A percentile compares a stretch with the other conserved stretches of the same genome.
These are phyloP conservation scores for Yamadazyma atmosphaerica DNA, from an alignment of 1,139 yeast genomes.

Conservation along the genomic window DNA sequence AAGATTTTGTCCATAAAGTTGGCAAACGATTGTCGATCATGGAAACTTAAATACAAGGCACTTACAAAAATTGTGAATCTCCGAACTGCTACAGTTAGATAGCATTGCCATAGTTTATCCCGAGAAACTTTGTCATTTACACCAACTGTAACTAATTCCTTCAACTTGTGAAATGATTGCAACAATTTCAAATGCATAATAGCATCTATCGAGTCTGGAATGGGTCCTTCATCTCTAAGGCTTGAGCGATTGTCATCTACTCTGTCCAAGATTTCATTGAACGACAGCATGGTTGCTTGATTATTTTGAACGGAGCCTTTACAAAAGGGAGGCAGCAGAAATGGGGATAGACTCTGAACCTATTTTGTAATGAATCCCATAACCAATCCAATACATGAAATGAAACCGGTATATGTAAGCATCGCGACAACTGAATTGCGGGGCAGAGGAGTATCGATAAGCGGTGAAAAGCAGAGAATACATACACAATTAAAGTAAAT, in stretches of 20 bases:
- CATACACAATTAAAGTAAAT: too few species aligned
- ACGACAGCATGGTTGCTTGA: not conserved
- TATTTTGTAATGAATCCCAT: too few species aligned
- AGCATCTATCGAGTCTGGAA: constrained; percentile 20
- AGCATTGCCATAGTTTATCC: constrained; percentile 31
- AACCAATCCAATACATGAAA: too few species aligned
- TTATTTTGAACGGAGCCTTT: too few species aligned
- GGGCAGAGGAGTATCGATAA: too few species aligned
- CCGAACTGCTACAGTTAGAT: constrained; percentile 28
- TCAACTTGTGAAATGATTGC: constrained; percentile 26
- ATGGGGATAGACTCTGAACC: too few species aligned
- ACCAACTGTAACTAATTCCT: constrained; percentile 13
- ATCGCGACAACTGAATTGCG: too few species aligned
- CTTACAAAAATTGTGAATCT: constrained; percentile 30
- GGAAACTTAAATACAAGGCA: constrained; percentile 13
- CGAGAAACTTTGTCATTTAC: constrained; percentile 11
- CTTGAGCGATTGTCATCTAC: not conserved
- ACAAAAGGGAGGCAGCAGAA: too few species aligned
- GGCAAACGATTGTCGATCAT: constrained; percentile 1
- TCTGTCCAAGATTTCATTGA: not conserved
- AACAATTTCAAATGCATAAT: constrained; percentile 34
- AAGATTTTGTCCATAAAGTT: constrained; percentile 10
- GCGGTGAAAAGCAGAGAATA: too few species aligned
- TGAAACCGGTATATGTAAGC: too few species aligned
- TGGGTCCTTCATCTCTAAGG: not conserved